These are phyloP conservation scores for Neonectria hederae DNA, from an alignment of 2,329 filamentous ascomycete genomes.

Conservation along the genomic window DNA sequence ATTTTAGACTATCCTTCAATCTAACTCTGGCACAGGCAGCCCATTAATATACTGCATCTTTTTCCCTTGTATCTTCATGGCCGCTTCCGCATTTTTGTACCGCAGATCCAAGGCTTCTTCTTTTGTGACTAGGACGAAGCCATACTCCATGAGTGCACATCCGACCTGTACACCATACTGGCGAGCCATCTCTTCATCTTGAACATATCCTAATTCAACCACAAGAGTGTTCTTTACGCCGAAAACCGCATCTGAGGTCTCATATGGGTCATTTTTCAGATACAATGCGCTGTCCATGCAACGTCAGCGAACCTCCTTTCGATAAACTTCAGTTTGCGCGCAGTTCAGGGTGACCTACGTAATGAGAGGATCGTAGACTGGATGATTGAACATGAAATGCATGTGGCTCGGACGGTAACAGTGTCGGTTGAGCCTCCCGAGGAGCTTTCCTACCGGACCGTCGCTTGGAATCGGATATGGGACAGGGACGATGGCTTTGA, in stretches of 20 bases:
- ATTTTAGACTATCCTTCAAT: neutral
- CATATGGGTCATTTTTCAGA: neutral
- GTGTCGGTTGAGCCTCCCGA: conserved; percentile 72
- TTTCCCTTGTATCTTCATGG: neutral
- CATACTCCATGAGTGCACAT: conserved; percentile 8
- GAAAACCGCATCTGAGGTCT: neutral
- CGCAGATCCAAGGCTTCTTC: neutral
- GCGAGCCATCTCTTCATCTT: neutral
- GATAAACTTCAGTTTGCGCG: neutral
- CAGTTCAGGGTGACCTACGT: neutral
- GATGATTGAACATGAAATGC: conserved; percentile 83
- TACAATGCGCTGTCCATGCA: neutral
- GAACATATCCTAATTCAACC: neutral
- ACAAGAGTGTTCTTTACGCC: neutral
- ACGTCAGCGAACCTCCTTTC: neutral
- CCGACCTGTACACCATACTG: neutral
- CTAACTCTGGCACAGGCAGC: conserved; percentile 1
- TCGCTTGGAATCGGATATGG: conserved; percentile 86
- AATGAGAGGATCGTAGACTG: neutral
- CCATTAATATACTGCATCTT: conserved; percentile 3
- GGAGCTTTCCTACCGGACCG: conserved; percentile 79
- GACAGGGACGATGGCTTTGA: conserved; percentile 84
- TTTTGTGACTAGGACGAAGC: neutral
- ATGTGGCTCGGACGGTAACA: conserved; percentile 80
- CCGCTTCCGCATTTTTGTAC: neutral